A percentile compares a stretch with the other conserved stretches of the same genome.
Conservation (phyloP, 805 yeast genomes). For the Metschnikowia amazonensis region DNA sequence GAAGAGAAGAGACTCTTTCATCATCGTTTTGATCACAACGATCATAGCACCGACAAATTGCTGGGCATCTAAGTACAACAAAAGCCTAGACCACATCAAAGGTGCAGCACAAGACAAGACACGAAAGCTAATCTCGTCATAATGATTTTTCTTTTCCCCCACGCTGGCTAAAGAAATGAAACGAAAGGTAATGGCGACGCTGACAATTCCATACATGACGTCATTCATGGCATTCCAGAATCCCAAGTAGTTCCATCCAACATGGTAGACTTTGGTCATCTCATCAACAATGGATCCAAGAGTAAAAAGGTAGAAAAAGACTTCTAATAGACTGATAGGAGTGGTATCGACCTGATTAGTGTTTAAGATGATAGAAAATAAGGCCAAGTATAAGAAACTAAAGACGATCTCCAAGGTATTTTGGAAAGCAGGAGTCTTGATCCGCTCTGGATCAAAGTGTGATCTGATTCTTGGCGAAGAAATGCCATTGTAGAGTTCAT, state of each 20-base stretch:
- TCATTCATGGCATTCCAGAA: conserved; percentile 82
- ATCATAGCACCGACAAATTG: conserved; percentile 86
- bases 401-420: conserved; percentile 66
- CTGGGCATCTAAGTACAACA: conserved; percentile 73
- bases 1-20: conserved; percentile 82
- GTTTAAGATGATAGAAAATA: conserved; percentile 65
- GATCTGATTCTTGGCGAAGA: conserved; percentile 48
- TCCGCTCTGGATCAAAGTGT: conserved; percentile 79
- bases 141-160: conserved; percentile 24
- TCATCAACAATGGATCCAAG: conserved; percentile 68
- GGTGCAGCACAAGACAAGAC: conserved; percentile 80
- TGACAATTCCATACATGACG: conserved; percentile 54
- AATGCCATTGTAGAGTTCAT: conserved; percentile 59
- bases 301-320: conserved; percentile 60
- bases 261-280: conserved; percentile 63
- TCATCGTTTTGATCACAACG: conserved; percentile 78
- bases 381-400: conserved; percentile 55
- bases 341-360: conserved; percentile 41
- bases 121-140: conserved; percentile 62
- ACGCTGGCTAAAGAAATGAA: conserved; percentile 30
- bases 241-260: conserved; percentile 67
- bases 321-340: conserved; percentile 45
- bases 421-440: conserved; percentile 83
- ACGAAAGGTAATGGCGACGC: conserved; percentile 54
- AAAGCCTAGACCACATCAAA: conserved; percentile 76